Evolutionary conservation across 768 basidiomycete genomes (phyloP), one percentile per base, ranked within the genome.

Genomic region (Pulveroboletus sp.): DNA sequence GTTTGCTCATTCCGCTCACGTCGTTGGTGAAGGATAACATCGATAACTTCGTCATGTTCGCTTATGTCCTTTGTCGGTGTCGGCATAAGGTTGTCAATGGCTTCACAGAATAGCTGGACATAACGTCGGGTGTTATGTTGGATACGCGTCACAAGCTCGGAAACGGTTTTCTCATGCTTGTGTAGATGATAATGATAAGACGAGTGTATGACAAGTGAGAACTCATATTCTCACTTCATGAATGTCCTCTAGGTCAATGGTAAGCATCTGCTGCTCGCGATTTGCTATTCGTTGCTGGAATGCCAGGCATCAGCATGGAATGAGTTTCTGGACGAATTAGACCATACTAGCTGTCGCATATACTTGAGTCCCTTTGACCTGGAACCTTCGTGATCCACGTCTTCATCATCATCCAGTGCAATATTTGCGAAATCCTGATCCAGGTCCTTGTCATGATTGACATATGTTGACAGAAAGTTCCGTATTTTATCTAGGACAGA

Each of bases 11-110:
- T 97, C 50, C 91, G 79, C 66, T 96, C 89, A 46, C 85, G 77
- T 46, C 96, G 78, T 63, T 98, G 96, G 65, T 93, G 92, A 54
- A 98, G 78, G 50, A 99, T 96, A 5, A 98, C 85, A 68, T 99
- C 96, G 34, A 97, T 89, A 42, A 97, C 94, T 67, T 99, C 96
- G 54, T 92, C 89, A 34, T 92, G 81, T 54, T 91, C 85, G 49
- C 83, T 86, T 52, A 97, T 89, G 59, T 96, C 93, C 63, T 85
- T 87, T 9, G 89, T 93, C 12, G 93, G 90, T 31, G 76, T 73
- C 14, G 93, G 94, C 78, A 97, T 83, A 46, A 95, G 76, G 54
- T 81, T 80, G 76, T 99, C 96, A 46, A 97, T 80, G 39, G 89
- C 92, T 62, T 92, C 86, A 57, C 84, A 82, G 73, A 98, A 97